These are phyloP conservation scores for Colletotrichum lindemuthianum DNA, from an alignment of 2,329 filamentous ascomycete genomes.

Conservation along the genomic window DNA sequence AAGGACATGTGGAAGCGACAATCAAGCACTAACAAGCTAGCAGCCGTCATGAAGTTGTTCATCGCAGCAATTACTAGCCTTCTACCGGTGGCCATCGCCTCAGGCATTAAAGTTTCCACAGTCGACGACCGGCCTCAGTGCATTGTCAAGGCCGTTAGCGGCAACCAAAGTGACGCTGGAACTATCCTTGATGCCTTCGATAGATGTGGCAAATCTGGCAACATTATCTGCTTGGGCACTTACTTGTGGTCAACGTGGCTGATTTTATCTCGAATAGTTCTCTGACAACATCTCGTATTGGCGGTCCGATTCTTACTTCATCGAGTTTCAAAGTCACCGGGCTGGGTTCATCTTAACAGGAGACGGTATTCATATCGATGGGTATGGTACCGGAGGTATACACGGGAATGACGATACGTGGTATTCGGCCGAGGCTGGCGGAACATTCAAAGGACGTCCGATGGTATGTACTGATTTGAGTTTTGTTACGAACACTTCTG, in stretches of 20 bases:
- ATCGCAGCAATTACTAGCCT: too few species aligned
- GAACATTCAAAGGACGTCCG: constrained; percentile 5
- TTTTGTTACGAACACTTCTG: background rate
- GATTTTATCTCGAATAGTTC: background rate
- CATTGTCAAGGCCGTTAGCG: background rate
- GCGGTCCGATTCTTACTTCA: constrained; percentile 6
- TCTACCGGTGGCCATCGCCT: too few species aligned
- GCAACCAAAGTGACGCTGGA: background rate
- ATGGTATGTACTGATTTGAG: constrained; percentile 1
- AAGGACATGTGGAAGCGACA: too few species aligned
- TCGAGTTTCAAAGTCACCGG: constrained; percentile 6
- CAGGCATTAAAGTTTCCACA: background rate
- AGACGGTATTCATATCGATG: constrained; percentile 2
- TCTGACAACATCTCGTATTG: constrained; percentile 6
- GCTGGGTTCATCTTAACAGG: background rate
- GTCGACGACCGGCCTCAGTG: background rate
- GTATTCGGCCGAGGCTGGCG: constrained; percentile 8
- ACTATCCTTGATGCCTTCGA: constrained; percentile 7
- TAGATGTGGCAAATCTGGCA: background rate
- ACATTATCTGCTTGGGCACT: constrained; percentile 2
- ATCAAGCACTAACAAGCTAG: too few species aligned
- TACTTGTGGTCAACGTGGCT: background rate
- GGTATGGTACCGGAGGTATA: constrained; percentile 5
- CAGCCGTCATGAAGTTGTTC: too few species aligned
- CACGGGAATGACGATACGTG: constrained; percentile 8